Percentiles rank a stretch among this genome's conserved stretches.
These are phyloP conservation scores for Phytophthora citricola DNA, from an alignment of 352 stramenopile species.

Conservation along the genomic window DNA sequence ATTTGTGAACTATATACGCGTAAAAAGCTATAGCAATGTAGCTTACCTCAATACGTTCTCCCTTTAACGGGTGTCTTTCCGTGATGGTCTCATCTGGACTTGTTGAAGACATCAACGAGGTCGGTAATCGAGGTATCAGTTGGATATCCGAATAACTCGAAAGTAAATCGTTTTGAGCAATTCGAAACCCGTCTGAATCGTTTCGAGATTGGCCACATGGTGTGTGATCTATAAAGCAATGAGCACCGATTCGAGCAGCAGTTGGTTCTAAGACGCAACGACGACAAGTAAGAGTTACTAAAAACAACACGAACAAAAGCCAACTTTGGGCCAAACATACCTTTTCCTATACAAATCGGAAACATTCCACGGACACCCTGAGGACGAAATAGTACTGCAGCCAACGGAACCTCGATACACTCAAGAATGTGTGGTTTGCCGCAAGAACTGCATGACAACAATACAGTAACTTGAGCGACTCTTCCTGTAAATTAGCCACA, in stretches of 20 bases:
- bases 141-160: not conserved
- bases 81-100: slow-evolving; percentile 1
- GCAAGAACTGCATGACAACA: slow-evolving; percentile 1
- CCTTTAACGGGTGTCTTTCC: not conserved
- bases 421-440: slow-evolving; percentile 28
- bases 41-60: not conserved
- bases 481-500: slow-evolving; percentile 7
- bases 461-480: not conserved
- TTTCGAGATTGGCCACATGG: not conserved
- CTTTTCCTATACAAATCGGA: slow-evolving; percentile 34
- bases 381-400: slow-evolving; percentile 46
- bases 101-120: slow-evolving; percentile 1
- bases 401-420: slow-evolving; percentile 34
- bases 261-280: not conserved
- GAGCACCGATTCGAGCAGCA: slow-evolving; percentile 5
- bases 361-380: slow-evolving; percentile 55
- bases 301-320: not conserved
- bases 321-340: slow-evolving; percentile 19
- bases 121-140: not conserved
- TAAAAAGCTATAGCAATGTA: no score
- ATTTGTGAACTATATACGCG: no score
- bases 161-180: not conserved
- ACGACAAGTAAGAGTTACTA: not conserved
- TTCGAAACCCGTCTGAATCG: not conserved
- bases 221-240: slow-evolving; percentile 9